phyloP scores from a whole-genome alignment of 768 basidiomycete species.

The Psilocybe cubensis region DNA sequence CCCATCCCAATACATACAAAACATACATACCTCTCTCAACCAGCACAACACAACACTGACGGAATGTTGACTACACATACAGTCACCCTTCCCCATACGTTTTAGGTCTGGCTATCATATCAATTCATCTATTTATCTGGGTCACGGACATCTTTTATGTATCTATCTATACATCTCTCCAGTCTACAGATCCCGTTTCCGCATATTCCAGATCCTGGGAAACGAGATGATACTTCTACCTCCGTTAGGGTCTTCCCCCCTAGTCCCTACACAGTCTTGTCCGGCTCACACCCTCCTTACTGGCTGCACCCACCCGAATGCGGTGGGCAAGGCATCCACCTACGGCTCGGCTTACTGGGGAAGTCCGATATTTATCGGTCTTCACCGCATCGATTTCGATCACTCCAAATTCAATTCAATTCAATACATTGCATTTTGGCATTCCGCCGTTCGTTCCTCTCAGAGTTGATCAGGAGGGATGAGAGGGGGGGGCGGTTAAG shows the following conservation, averaged over 20 bases:
- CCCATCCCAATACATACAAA: no score
- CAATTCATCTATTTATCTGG: constrained; percentile 2
- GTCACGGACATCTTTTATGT: no score
- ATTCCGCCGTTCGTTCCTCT: constrained; percentile 6
- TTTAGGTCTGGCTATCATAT: constrained; percentile 18
- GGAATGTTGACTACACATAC: constrained; percentile 8
- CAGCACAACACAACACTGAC: constrained; percentile 2
- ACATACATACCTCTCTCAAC: no score
- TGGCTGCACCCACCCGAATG: neutral
- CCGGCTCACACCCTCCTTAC: neutral
- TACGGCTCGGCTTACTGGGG: constrained; percentile 11
- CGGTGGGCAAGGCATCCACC: neutral
- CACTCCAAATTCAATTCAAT: no score
- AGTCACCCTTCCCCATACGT: constrained; percentile 18
- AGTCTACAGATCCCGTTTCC: no score
- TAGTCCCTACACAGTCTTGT: no score
- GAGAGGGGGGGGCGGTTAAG: no score
- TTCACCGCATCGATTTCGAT: constrained; percentile 14
- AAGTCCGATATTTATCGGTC: constrained; percentile 19
- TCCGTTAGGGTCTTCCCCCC: constrained; percentile 19
- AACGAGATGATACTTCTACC: constrained; percentile 6
- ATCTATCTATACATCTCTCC: no score
- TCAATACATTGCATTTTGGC: no score
- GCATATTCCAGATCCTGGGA: constrained; percentile 10
- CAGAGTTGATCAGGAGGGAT: constrained; percentile 16